Base-by-base conservation (phyloP, 495 filamentous ascomycete species). In the Bathelium albidoporum region DNA sequence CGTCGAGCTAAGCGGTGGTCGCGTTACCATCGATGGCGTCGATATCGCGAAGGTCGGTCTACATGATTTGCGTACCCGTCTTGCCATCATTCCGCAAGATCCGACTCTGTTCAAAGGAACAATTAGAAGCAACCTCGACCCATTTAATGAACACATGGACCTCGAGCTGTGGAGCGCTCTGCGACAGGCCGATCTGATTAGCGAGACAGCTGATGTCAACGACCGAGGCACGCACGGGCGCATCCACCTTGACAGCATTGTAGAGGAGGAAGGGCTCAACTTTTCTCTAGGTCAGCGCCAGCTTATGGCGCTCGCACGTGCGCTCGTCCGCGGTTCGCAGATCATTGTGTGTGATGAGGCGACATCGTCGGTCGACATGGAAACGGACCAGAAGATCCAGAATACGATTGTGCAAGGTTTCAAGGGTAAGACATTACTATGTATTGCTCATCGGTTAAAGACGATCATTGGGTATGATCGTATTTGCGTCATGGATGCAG, bases 331-430 rank as follows among this genome's bases (percentile, higher is more conserved):
- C 32, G 83, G 87, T 32, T 87, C 86, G 0, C 89, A 89, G 68
- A 96, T 97, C 75, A 96, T 97, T 68, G 86, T 98, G 58, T 96
- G 91, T 74, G 93, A 98, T 77, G 94, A 97, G 75, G 93, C 94
- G 0, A 98, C 93, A 0, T 89, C 85, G 2, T 88, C 84, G 3
- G 91, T 98, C 4, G 93, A 98, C 74, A 92, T 97, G 76, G 93
- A 96, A 73, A 98, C 94, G 12, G 93, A 98, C 67, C 84, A 89
- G 75, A 92, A 91, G 81, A 96, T 98, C 73, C 94, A 98, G 77
- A 77, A 78, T 49, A 95, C 93, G 5, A 97, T 98, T 74, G 86
- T 88, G 1, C 81, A 83, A 18, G 94, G 87, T 0, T 98, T 98
- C 76, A 80, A 82, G 63, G 94, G 91, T 43, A 90, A 87, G 80